Evolutionary conservation across 2,329 filamentous ascomycete genomes (phyloP).

Genomic region (Hymenoscyphus infarciens): DNA sequence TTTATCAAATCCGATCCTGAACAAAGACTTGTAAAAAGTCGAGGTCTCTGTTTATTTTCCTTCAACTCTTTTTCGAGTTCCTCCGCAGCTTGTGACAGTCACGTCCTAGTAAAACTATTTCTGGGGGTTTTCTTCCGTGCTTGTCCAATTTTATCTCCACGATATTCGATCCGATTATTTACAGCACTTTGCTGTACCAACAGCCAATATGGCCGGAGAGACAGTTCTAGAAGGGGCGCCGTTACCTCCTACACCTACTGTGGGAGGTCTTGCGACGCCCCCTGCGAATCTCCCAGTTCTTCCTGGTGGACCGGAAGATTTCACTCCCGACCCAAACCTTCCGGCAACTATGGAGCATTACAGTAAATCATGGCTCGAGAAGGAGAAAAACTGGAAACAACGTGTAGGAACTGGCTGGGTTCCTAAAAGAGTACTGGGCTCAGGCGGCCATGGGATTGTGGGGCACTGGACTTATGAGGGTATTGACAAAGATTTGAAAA

Average conservation of each 20-base stretch:
- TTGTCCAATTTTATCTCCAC: too few species aligned
- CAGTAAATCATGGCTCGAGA: slow-evolving; percentile 3
- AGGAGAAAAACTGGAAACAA: slow-evolving; percentile 4
- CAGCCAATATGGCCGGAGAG: too few species aligned
- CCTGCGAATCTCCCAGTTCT: not conserved
- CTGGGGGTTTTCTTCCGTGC: too few species aligned
- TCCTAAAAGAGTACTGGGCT: slow-evolving; percentile 7
- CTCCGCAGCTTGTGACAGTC: not conserved
- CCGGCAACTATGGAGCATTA: not conserved
- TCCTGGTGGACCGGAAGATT: not conserved
- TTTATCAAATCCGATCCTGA: not conserved
- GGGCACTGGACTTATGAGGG: slow-evolving; percentile 12
- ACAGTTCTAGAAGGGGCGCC: not conserved
- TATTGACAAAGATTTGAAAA: not conserved
- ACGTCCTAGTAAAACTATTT: too few species aligned
- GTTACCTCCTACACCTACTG: not conserved
- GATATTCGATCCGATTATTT: too few species aligned
- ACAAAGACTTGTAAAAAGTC: not conserved
- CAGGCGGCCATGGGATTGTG: slow-evolving; percentile 7
- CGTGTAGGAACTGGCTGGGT: slow-evolving; percentile 11
- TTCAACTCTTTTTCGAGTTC: not conserved
- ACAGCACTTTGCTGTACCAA: too few species aligned
- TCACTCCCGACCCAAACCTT: not conserved
- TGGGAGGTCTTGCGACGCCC: not conserved
- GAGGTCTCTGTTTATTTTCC: not conserved